Evolutionary conservation across 2,329 filamentous ascomycete species (phyloP), one percentile per base, ranked within the genome.

Genomic region (Coniochaeta pulveracea): DNA sequence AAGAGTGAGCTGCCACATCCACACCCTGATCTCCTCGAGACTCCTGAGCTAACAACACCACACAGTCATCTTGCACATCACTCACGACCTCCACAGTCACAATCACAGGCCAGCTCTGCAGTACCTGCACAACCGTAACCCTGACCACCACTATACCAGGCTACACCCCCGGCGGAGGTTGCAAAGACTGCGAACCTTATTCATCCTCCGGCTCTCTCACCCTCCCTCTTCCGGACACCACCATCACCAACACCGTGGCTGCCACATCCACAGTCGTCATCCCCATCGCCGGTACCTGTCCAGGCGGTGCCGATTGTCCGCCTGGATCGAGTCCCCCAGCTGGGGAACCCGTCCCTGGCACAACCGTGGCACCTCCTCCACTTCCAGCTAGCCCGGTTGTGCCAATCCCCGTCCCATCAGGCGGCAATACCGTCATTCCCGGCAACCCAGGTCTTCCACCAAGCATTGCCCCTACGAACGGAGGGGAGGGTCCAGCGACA

Each of bases 101-200:
- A 5, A 27, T 48, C 8, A 47, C 47, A 2, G 30, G 44, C 17
- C 43, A 50, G 30, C 34, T 36, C 17, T 51, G 48, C 37, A 38
- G 35, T 19, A 45, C 43, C 12, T 50, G 48, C 40, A 34, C 42
- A 6, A 38, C 38, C 4, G 39, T 45, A 3, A 45, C 42, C 4
- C 45, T 47, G 29, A 40, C 38, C 17, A 48, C 45, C 2, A 40
- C 45, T 5, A 36, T 51, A 3, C 44, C 44, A 4, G 44, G 46
- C 2, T 44, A 43, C 28, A 43, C 39, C 1, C 43, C 46, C 4
- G 45, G 46, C 11, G 38, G 35, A n/a, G 35, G 39, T 4, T 50
- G 48, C 38, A 37, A 45, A 12, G 41, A 37, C 10, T 50, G 49
- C 34, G 36, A 23, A 5, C 40, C 43, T 2, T 47, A 40, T 16